Evolutionary conservation across 768 basidiomycete species (phyloP), one percentile per base, ranked within the genome.

Genomic region (Strobilomyces echinocephalus): DNA sequence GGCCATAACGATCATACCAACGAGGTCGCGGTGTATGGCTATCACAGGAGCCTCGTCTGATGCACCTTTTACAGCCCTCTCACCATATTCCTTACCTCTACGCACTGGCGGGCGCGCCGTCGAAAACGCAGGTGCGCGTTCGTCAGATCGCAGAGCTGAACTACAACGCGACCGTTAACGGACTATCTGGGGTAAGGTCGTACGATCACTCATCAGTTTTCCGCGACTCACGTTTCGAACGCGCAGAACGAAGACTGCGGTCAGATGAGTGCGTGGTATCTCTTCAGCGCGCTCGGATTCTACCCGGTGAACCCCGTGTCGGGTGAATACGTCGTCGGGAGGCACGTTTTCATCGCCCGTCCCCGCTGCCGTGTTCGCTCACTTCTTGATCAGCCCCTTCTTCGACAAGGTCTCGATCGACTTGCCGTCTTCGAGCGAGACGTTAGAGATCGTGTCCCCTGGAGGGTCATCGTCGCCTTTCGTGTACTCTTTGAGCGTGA

Each of bases 241-340:
- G 10, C 1, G 24, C 55, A 90, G 85, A 93, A 92, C 60, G 90
- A 93, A 65, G 90, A 93, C 63, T 91, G 89, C 58, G 89, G 90
- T 1, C 90, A 93, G 65, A 92, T 92, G 90, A 88, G 86, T 61
- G 87, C 89, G 0, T 92, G 90, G 90, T 91, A 85, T 60, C 76
- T 91, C 6, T 30, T 30, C 30, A 30, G 30, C 9, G 30, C 30
- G 9, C 30, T 30, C 30, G 30, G 30, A 30, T 88, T 92, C 67
- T 92, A 92, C 60, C 88, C 88, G 36, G 88, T 91, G 40, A 85
- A 91, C 63, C 90, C 90, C 0, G 85, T 85, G 0, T 87, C 85
- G 0, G 83, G 80, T 2, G 80, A 82, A 61, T 92, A 91, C 56
- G 74, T 90, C 52, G 74, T 93, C 42, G 90, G 89, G 58, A 82